Percentiles rank a stretch among this genome's conserved stretches.
phyloP scores from a whole-genome alignment of 352 stramenopile species.

The Phytophthora melonis region DNA sequence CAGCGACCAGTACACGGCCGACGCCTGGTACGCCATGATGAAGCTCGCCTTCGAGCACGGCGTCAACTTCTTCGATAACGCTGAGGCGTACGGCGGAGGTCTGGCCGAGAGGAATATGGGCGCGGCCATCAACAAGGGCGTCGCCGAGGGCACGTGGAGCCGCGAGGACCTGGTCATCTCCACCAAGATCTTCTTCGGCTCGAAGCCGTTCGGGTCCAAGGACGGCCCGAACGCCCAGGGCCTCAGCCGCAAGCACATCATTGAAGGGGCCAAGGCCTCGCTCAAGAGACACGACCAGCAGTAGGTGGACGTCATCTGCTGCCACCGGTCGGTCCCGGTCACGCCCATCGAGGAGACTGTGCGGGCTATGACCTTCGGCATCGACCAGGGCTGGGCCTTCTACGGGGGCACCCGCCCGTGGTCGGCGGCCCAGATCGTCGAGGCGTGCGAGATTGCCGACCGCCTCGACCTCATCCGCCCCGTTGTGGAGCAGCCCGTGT shows the following conservation, averaged over 20 bases:
- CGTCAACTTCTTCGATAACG: slow-evolving; percentile 65
- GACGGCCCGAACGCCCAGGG: slow-evolving; percentile 35
- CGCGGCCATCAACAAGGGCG: slow-evolving; percentile 25
- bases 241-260: slow-evolving; percentile 57
- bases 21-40: slow-evolving; percentile 44
- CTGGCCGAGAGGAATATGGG: slow-evolving; percentile 44
- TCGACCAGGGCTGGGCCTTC: slow-evolving; percentile 16
- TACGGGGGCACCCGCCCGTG: slow-evolving; percentile 68
- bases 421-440: slow-evolving; percentile 50
- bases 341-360: slow-evolving; percentile 58
- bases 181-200: slow-evolving; percentile 56
- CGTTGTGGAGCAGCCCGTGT: slow-evolving; percentile 61
- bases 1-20: slow-evolving; percentile 23
- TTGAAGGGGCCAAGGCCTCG: slow-evolving; percentile 55
- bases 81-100: slow-evolving; percentile 41
- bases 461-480: slow-evolving; percentile 37
- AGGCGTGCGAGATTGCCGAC: slow-evolving; percentile 57
- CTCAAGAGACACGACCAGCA: slow-evolving; percentile 39
- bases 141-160: slow-evolving; percentile 30
- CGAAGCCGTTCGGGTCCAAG: neutral
- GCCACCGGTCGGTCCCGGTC: slow-evolving; percentile 40
- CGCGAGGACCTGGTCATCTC: slow-evolving; percentile 56
- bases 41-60: slow-evolving; percentile 34
- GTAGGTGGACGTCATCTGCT: slow-evolving; percentile 56
- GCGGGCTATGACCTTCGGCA: slow-evolving; percentile 60